Base-by-base conservation (phyloP, 495 filamentous ascomycete genomes). In the Podospora didyma region DNA sequence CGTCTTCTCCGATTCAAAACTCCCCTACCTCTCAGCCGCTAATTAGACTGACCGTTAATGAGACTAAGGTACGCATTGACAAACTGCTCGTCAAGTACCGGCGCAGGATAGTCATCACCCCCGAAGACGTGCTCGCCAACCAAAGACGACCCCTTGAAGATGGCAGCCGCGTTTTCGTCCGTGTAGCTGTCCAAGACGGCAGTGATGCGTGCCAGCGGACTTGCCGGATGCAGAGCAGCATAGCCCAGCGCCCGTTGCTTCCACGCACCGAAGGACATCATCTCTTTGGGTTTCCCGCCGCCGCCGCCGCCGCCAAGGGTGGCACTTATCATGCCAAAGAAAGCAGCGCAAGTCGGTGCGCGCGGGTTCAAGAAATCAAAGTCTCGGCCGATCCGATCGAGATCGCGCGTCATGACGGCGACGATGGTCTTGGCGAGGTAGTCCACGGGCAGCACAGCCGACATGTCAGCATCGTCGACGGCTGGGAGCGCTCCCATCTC, bases 401-500 rank as follows among this genome's bases (percentile, higher is more conserved):
- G n/a, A n/a, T n/a, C n/a, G 34, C 14, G 7, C 34, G 7, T 35
- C 34, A 35, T 35, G 7, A 14, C 14, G 14, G 7, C 34, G 34
- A 35, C 34, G 7, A 35, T 14, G 34, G 34, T 14, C 34, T 14
- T 35, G 14, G 34, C 34, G 7, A 35, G 34, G 34, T 35, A 7
- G 34, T 35, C 34, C 7, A 35, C 34, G 34, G 34, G 34, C 7
- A 69, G 57, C 49, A 68, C 64, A 21, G 55, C 50, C 10, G 64
- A 64, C 28, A 71, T 42, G 48, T 68, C n/a, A n/a, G n/a, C 64
- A 9, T 64, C 64, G 39, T 69, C 53, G 6, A 69, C 4, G 4
- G 47, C 59, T 7, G 69, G 69, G 54, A 69, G 69, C 20, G 35
- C 56, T 11, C 67, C 69, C 56, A 71, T 45, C 14, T 69, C 60